Evolutionary conservation across 139 green algal genomes (phyloP).

Genomic region (Limnomonas spitsbergensis): DNA sequence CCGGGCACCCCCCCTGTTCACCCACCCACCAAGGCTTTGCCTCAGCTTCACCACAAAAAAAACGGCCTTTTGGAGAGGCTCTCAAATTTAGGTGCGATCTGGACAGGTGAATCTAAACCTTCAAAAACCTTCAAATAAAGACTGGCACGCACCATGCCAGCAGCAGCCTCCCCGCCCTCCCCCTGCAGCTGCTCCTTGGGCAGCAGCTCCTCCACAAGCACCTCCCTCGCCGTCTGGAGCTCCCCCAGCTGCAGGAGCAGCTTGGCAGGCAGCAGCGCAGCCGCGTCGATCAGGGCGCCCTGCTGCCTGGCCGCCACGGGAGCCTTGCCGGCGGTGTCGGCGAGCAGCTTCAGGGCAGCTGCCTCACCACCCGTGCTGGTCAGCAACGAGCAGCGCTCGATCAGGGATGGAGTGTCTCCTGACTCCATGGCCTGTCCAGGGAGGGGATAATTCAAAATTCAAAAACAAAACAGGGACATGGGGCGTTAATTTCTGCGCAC

Average conservation of each 20-base stretch:
- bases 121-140: no score
- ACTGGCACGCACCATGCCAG: no score
- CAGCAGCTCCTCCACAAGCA: slow-evolving; percentile 17
- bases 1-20: no score
- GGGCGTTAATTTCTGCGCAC: no score
- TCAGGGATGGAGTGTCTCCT: not conserved
- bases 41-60: no score
- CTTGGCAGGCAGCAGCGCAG: not conserved
- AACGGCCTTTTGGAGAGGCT: no score
- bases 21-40: no score
- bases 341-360: not conserved
- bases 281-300: not conserved
- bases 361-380: not conserved
- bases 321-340: not conserved
- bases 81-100: no score
- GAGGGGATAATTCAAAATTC: no score
- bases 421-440: not conserved
- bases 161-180: no score
- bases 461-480: no score
- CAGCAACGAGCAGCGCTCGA: slow-evolving; percentile 3
- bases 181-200: not conserved
- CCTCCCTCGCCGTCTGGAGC: not conserved
- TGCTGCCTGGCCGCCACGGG: not conserved
- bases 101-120: no score
- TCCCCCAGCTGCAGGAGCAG: slow-evolving; percentile 13